phyloP scores from a whole-genome alignment of 768 basidiomycete genomes.

The Mycena chlorophos region DNA sequence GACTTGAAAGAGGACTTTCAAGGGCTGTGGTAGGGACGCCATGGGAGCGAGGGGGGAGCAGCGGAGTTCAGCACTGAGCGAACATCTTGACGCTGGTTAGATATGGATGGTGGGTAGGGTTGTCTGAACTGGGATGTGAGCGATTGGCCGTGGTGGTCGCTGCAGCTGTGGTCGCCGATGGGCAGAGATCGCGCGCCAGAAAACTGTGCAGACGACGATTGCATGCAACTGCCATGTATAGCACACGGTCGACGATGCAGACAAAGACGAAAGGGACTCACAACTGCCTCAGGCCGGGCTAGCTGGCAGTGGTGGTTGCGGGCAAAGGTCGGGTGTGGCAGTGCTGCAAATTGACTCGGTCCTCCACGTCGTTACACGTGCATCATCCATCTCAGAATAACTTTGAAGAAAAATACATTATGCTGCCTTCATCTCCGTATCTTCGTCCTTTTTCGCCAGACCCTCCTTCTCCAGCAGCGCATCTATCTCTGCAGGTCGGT shows the following conservation, averaged over 20 bases:
- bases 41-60: slow-evolving; percentile 42
- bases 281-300: slow-evolving; percentile 25
- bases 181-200: slow-evolving; percentile 21
- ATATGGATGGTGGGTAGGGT: slow-evolving; percentile 35
- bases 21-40: slow-evolving; percentile 37
- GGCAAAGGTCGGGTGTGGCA: background rate
- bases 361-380: background rate
- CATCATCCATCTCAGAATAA: slow-evolving; percentile 8
- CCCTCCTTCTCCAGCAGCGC: slow-evolving; percentile 76
- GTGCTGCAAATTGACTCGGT: background rate
- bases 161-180: slow-evolving; percentile 24
- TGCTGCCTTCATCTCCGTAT: slow-evolving; percentile 70
- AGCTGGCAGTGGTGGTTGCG: background rate
- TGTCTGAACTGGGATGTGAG: slow-evolving; percentile 60
- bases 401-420: slow-evolving; percentile 29
- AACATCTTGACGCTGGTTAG: slow-evolving; percentile 49
- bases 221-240: slow-evolving; percentile 20
- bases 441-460: slow-evolving; percentile 85
- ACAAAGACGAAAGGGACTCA: slow-evolving; percentile 35
- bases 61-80: slow-evolving; percentile 47
- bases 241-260: slow-evolving; percentile 11
- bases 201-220: slow-evolving; percentile 26
- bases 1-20: slow-evolving; percentile 62
- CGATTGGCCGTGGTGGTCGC: slow-evolving; percentile 32
- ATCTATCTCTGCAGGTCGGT: slow-evolving; percentile 85